A percentile compares a stretch with the other conserved stretches of the same genome.
Evolutionary conservation across 768 basidiomycete species (phyloP).

Genomic region (Ramaria rubella): DNA sequence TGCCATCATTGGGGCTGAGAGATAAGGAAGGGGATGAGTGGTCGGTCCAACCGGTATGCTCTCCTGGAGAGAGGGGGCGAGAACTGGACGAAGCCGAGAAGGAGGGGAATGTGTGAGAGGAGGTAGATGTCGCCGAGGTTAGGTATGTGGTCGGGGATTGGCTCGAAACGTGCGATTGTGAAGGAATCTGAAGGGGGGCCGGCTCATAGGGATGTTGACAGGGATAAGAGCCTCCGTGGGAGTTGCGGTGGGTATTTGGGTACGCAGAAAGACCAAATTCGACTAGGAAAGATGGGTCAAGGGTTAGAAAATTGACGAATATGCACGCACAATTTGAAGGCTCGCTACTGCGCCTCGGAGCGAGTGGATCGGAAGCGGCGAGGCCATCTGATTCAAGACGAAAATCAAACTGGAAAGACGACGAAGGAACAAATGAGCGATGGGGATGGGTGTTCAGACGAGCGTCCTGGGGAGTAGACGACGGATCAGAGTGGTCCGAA

Average conservation of each 20-base stretch:
- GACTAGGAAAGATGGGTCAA: neutral
- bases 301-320: neutral
- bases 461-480: neutral
- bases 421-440: neutral
- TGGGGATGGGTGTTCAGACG: neutral
- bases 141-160: neutral
- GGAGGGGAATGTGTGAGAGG: constrained; percentile 1
- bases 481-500: neutral
- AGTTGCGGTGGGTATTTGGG: neutral
- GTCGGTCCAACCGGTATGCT: constrained; percentile 5
- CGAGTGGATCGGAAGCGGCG: neutral
- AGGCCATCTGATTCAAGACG: neutral
- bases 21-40: constrained; percentile 2
- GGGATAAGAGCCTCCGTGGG: neutral
- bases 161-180: neutral
- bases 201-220: neutral
- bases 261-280: neutral
- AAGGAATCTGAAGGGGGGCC: neutral
- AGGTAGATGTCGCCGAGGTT: neutral
- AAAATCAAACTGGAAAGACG: neutral
- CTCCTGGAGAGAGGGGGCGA: neutral
- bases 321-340: neutral
- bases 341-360: neutral
- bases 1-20: neutral
- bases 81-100: neutral